Conservation (phyloP, 2,329 filamentous ascomycete species). For the Colletotrichum sp. region DNA sequence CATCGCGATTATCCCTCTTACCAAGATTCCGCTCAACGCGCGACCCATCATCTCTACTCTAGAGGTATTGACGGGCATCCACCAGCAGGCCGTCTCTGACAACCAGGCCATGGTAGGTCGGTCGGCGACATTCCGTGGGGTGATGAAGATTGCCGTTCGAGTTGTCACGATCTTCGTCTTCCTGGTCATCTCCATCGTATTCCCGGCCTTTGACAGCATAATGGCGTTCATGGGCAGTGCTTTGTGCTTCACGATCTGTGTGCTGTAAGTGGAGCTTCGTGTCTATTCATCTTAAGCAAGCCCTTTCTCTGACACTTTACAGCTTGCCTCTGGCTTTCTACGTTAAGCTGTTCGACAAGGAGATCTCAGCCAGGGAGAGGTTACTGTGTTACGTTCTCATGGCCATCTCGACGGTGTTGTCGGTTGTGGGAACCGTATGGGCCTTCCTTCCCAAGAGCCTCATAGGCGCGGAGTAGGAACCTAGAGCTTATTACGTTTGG, state of each 20-base stretch:
- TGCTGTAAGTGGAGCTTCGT: constrained; percentile 60
- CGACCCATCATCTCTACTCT: constrained; percentile 84
- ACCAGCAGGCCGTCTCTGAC: constrained; percentile 52
- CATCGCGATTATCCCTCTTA: constrained; percentile 91
- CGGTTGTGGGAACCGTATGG: constrained; percentile 81
- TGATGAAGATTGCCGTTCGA: constrained; percentile 66
- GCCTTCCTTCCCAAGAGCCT: constrained; percentile 83
- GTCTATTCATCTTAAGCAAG: background rate
- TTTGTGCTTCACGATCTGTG: constrained; percentile 91
- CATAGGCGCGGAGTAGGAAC: constrained; percentile 59
- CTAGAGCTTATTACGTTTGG: background rate
- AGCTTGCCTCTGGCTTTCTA: constrained; percentile 85
- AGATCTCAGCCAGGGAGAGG: constrained; percentile 69
- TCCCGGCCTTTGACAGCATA: constrained; percentile 85
- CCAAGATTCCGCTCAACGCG: constrained; percentile 91
- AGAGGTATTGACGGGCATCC: constrained; percentile 81
- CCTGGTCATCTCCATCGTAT: constrained; percentile 71
- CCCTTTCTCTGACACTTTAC: background rate
- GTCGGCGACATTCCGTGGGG: constrained; percentile 60
- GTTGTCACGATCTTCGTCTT: constrained; percentile 74
- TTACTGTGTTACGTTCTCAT: constrained; percentile 73
- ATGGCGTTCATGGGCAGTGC: constrained; percentile 91
- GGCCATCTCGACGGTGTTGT: constrained; percentile 71
- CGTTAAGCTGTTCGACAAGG: constrained; percentile 82
- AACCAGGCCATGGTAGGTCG: constrained; percentile 55